Evolutionary conservation across 805 yeast genomes (phyloP), one percentile per base, ranked within the genome.

Genomic region (Pichia kluyveri): DNA sequence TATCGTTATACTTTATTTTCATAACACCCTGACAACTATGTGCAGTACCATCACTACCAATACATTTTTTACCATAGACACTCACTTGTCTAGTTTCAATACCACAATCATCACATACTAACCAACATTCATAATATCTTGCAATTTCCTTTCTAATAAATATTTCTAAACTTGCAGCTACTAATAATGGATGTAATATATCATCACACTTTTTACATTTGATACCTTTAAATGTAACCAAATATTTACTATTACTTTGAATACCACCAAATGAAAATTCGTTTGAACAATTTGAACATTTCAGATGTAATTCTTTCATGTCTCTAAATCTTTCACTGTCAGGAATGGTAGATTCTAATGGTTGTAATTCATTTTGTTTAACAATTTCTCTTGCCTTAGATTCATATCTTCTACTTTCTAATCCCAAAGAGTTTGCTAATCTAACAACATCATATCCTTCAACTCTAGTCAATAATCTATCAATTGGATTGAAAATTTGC

Each of bases 401-500:
- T 65, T 76, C 72, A 56, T 77, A 86, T 55, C 77, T 77, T 46
- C 72, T 73, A 44, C 86, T 71, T 58, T 90, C 96, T 39, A 93
- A 70, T 0, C 96, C 96, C 37, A 93, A 70, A 3, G 83, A 73
- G 42, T 75, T 73, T 5, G 96, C 95, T 38, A 93, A 72, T 55
- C 93, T 75, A 43, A 80, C 79, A 58, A 81, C 72, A 60, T 91
- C 97, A 53, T 85, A 76, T 40, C 98, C 96, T 54, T 88, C 95
- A 46, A 93, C 81, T 52, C 83, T 77, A 55, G 83, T 95, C 40
- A 91, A 70, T 46, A 93, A 71, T 66, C 99, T 80, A 61, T 87
- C 95, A 10, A 93, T 81, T 4, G 97, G 97, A 2, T 95, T 89
- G 58, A 85, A 79, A 10, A 93, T 76, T 66, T 93, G 99, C 62